Evolutionary conservation across 164 flowering plant species (phyloP).

Genomic region (Cinnamomum chago): DNA sequence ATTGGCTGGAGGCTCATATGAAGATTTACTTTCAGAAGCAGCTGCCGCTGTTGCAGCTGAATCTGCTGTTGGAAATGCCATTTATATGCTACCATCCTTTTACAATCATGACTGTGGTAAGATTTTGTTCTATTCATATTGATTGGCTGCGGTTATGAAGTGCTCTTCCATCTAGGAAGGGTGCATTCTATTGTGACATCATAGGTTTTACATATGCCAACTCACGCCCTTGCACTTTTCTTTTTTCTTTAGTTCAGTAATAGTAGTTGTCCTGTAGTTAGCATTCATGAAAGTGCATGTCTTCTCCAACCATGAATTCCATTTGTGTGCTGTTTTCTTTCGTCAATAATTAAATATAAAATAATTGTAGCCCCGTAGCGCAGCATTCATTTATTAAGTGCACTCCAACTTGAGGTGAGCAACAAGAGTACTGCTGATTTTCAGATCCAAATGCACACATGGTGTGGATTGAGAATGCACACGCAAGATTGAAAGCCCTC

Average conservation of each 20-base stretch:
- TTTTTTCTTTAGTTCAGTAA: too few species aligned
- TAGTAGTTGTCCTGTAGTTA: too few species aligned
- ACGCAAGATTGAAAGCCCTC: constrained; percentile 79
- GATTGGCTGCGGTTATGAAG: neutral
- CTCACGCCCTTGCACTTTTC: too few species aligned
- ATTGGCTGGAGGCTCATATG: constrained; percentile 61
- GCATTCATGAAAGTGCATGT: too few species aligned
- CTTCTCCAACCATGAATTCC: too few species aligned
- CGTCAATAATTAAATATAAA: too few species aligned
- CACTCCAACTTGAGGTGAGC: neutral
- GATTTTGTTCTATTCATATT: constrained; percentile 4
- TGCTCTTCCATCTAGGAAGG: neutral
- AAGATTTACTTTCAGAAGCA: constrained; percentile 69
- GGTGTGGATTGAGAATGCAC: constrained; percentile 68
- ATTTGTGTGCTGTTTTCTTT: too few species aligned
- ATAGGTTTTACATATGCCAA: too few species aligned
- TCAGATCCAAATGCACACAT: constrained; percentile 93
- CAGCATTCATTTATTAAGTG: too few species aligned
- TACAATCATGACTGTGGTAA: constrained; percentile 69
- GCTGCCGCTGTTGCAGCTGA: constrained; percentile 68
- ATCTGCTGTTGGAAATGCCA: constrained; percentile 64
- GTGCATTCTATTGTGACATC: neutral
- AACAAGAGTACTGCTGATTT: neutral
- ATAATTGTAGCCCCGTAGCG: too few species aligned
- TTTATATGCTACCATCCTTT: constrained; percentile 60